Evolutionary conservation across 2,329 filamentous ascomycete genomes (phyloP), one percentile per base, ranked within the genome.

Genomic region (Penicillium sp.): DNA sequence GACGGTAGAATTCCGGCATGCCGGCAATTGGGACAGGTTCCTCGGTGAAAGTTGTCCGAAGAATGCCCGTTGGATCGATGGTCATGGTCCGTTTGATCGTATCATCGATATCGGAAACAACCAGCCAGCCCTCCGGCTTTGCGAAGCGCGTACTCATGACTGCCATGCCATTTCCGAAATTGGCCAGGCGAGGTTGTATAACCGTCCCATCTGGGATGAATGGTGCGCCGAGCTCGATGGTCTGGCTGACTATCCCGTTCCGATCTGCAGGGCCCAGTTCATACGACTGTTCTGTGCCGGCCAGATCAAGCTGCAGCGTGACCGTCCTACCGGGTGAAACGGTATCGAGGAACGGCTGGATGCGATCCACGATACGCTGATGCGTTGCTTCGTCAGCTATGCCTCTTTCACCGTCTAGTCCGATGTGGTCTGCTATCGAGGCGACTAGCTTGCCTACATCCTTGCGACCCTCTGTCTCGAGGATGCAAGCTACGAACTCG

Each of bases 71-170:
- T 0, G 92, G 88, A 50, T 91, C 88, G 44, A 88, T 85, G 0
- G 93, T 96, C 72, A 90, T 82, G 0, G 93, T 97, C 64, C 93
- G 80, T 76, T 98, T 97, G 80, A 98, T 96, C 0, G 93, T 96
- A 75, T 98, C 93, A 70, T 98, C 95, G 64, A 98, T 85, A 67
- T 98, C 93, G 39, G 90, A 93, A 62, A 97, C 87, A 13, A 98
- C 78, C 13, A 85, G 86, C 92, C 92, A 97, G 8, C 93, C 93
- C 48, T 89, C 85, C 0, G 88, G 85, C 19, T 85, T 87, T 0
- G 90, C 90, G 68, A 90, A 92, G 19, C 87, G 83, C 0, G 91
- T 96, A 59, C 84, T 83, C 81, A 90, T 87, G 42, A 85, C 68
- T 1, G 88, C 86, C 1, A 53, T 57, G n/a, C 61, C 54, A 25